A percentile compares a stretch with the other conserved stretches of the same genome.
Conservation (phyloP, 257 asterid genomes). For the Hygrophila difformis region DNA sequence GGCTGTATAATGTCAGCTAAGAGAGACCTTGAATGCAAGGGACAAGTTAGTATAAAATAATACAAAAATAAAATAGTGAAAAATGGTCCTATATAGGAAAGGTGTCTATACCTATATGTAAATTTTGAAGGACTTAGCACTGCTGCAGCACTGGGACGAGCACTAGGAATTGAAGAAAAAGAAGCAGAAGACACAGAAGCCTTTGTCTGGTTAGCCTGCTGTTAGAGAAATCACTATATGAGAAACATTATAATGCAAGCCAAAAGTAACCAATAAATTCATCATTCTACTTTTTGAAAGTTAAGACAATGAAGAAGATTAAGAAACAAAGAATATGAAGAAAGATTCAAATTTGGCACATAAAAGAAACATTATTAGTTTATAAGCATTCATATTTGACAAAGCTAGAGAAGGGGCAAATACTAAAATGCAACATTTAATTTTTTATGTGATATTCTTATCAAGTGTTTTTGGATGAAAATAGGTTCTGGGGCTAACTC, state of each 20-base stretch:
- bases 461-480: too few species aligned
- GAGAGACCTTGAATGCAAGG: conserved; percentile 56
- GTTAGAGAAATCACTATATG: not conserved
- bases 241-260: conserved; percentile 1
- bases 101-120: conserved; percentile 63
- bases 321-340: not conserved
- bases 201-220: conserved; percentile 58
- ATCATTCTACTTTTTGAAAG: not conserved
- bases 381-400: too few species aligned
- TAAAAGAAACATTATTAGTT: too few species aligned
- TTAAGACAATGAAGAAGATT: not conserved
- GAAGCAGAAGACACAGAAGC: conserved; percentile 48
- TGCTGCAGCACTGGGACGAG: conserved; percentile 45
- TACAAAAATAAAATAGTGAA: conserved; percentile 17
- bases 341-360: too few species aligned
- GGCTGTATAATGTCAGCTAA: conserved; percentile 93
- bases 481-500: too few species aligned
- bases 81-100: conserved; percentile 9
- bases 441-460: too few species aligned
- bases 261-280: conserved; percentile 6
- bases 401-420: too few species aligned
- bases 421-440: too few species aligned
- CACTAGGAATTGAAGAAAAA: conserved; percentile 39
- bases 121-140: conserved; percentile 74
- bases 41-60: conserved; percentile 36